These are phyloP conservation scores for Podospora fimiseda DNA, from an alignment of 495 filamentous ascomycete genomes.

Conservation along the genomic window DNA sequence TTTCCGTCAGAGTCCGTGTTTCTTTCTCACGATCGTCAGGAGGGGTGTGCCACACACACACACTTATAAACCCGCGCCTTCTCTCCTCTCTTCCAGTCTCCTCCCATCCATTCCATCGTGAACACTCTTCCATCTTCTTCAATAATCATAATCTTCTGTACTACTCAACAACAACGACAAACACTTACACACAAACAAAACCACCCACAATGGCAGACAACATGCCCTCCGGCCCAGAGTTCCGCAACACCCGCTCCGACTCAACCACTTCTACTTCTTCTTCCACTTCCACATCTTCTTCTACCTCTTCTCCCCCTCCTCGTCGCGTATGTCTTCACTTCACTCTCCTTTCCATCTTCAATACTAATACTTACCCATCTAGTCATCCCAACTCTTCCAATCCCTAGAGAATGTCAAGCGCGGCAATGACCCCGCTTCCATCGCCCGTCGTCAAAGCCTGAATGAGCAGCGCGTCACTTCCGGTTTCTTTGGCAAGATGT, in stretches of 20 bases:
- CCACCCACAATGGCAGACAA: slow-evolving; percentile 13
- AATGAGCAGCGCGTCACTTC: slow-evolving; percentile 37
- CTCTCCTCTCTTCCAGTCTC: not conserved
- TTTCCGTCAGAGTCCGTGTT: not conserved
- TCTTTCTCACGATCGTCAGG: not conserved
- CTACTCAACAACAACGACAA: not conserved
- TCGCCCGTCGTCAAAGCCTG: slow-evolving; percentile 39
- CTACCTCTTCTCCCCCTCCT: slow-evolving; percentile 1
- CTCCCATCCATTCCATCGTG: not conserved
- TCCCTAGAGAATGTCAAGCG: slow-evolving; percentile 40
- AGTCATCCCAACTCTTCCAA: slow-evolving; percentile 39
- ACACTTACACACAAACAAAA: not conserved
- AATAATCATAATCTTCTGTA: not conserved
- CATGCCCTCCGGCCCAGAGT: slow-evolving; percentile 8
- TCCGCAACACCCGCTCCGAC: slow-evolving; percentile 24
- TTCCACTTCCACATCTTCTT: not conserved
- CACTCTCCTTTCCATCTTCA: not conserved
- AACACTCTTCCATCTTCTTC: not conserved
- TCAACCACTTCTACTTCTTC: slow-evolving; percentile 24
- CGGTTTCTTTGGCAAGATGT: slow-evolving; percentile 42
- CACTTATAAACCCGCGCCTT: not conserved
- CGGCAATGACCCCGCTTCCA: slow-evolving; percentile 28
- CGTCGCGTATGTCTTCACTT: slow-evolving; percentile 9
- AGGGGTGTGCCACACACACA: not conserved
- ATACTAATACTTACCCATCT: not conserved